Evolutionary conservation across 2,329 filamentous ascomycete genomes (phyloP).

Genomic region (Xylaria sp.): DNA sequence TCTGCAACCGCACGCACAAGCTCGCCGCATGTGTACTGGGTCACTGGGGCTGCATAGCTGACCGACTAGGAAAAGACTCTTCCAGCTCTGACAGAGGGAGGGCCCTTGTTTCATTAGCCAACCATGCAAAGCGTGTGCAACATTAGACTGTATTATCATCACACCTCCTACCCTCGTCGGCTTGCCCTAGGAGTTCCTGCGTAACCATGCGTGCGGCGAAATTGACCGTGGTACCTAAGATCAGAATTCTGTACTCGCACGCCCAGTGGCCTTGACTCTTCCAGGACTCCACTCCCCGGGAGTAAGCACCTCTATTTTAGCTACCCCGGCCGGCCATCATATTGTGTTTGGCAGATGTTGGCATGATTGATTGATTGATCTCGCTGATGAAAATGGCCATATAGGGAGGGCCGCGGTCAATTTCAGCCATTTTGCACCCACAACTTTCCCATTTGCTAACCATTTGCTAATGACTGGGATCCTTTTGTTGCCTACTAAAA

Average conservation of each 20-base stretch:
- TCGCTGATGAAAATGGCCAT: conserved; percentile 17
- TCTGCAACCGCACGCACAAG: conserved; percentile 17
- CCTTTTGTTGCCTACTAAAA: conserved; percentile 28
- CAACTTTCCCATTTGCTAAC: conserved; percentile 30
- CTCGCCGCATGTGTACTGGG: conserved; percentile 19
- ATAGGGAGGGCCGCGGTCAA: conserved; percentile 22
- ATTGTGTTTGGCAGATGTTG: conserved; percentile 21
- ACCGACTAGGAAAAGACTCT: conserved; percentile 9
- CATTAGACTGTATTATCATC: conserved; percentile 33
- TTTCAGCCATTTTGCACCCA: conserved; percentile 18
- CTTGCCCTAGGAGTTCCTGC: conserved; percentile 33
- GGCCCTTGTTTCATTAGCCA: conserved; percentile 33
- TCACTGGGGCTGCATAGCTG: conserved; percentile 22
- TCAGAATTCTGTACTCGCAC: conserved; percentile 24
- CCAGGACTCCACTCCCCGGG: conserved; percentile 32
- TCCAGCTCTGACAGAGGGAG: conserved; percentile 4
- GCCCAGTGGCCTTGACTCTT: conserved; percentile 27
- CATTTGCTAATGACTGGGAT: conserved; percentile 34
- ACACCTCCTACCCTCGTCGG: conserved; percentile 30
- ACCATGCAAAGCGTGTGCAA: conserved; percentile 38
- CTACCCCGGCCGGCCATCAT: conserved; percentile 30
- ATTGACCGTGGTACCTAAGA: conserved; percentile 31
- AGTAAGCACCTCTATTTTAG: conserved; percentile 36
- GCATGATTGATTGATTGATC: conserved; percentile 1
- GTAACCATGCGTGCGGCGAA: conserved; percentile 38